Evolutionary conservation across 2,329 filamentous ascomycete genomes (phyloP), one percentile per base, ranked within the genome.

Genomic region (Trichoderma harzianum): DNA sequence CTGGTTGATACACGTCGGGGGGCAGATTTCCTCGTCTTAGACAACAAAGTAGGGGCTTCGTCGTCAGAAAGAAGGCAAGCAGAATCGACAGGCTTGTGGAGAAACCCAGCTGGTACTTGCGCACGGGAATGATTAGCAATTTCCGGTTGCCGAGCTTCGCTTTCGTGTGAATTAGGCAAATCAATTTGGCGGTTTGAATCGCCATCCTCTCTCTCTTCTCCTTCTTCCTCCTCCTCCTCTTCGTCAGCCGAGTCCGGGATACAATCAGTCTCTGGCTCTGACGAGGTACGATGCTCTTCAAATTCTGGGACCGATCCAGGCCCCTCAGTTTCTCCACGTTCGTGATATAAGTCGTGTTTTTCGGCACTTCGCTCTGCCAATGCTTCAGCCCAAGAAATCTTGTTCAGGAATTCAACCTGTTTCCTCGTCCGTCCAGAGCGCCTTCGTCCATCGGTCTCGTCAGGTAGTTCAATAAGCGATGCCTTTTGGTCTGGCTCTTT

Each of bases 21-120:
- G 18, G 58, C 39, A 7, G 12, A 18, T 32, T 53, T 69, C 11
- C 71, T 72, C 18, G 71, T 68, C 32, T 73, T 73, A 5, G 74
- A 71, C 26, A 78, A 66, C 14, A 76, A 53, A n/a, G 81, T 69
- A 0, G 80, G 80, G 16, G 78, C 76, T 69, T 82, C 81, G 21
- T 82, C 81, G 62, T 82, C 80, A 6, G 81, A 82, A 7, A 82
- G 76, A 6, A 75, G 74, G 65, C 76, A 77, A 2, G 74, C 70
- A n/a, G 75, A 65, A 21, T 72, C 61, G 3, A 39, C 24, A 53
- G 70, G 43, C 18, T 71, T 71, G 28, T 65, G 69, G 1, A 34
- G 60, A 24, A 61, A 58, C 14, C 21, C 39, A 10, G 10, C 47
- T 8, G 55, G 32, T 7, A 55, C 18, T 34, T 61, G 36, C 16